Evolutionary conservation across 768 basidiomycete species (phyloP).

Genomic region (Glaciozyma martinii): DNA sequence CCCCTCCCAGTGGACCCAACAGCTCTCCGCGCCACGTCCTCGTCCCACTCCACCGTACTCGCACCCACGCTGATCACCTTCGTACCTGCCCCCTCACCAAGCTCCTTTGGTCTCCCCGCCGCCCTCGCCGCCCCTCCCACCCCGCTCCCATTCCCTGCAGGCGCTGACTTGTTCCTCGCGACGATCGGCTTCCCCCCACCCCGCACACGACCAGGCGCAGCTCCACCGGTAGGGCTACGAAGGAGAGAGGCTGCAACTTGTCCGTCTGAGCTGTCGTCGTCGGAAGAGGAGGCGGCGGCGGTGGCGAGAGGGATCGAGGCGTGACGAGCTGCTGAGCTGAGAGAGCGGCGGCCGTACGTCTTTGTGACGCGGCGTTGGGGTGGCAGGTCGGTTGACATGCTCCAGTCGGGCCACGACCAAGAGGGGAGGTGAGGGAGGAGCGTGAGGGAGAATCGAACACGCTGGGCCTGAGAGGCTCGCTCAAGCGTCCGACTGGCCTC

Average conservation of each 20-base stretch:
- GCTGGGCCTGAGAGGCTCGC: too few relatives aligned
- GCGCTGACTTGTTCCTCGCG: background rate
- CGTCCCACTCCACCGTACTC: slow-evolving; percentile 12
- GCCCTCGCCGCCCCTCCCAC: too few relatives aligned
- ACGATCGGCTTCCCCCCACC: background rate
- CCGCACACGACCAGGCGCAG: background rate
- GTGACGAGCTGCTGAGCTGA: too few relatives aligned
- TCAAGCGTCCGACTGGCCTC: too few relatives aligned
- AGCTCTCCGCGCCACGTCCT: background rate
- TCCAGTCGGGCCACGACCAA: background rate
- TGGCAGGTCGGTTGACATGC: too few relatives aligned
- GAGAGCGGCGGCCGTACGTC: too few relatives aligned
- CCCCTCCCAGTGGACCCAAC: too few relatives aligned
- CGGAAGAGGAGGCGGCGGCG: too few relatives aligned
- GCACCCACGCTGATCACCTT: background rate
- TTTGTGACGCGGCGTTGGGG: too few relatives aligned
- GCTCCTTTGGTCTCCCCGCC: too few relatives aligned
- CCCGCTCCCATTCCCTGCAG: background rate
- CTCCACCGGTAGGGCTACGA: background rate
- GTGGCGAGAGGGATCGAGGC: too few relatives aligned
- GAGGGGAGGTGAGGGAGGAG: background rate
- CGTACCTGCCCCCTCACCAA: background rate
- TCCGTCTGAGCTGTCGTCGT: too few relatives aligned
- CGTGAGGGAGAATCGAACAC: background rate
- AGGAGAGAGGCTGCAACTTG: background rate